A percentile compares a stretch with the other conserved stretches of the same genome.
These are phyloP conservation scores for Fomitopsis pulvina DNA, from an alignment of 768 basidiomycete genomes.

Conservation along the genomic window DNA sequence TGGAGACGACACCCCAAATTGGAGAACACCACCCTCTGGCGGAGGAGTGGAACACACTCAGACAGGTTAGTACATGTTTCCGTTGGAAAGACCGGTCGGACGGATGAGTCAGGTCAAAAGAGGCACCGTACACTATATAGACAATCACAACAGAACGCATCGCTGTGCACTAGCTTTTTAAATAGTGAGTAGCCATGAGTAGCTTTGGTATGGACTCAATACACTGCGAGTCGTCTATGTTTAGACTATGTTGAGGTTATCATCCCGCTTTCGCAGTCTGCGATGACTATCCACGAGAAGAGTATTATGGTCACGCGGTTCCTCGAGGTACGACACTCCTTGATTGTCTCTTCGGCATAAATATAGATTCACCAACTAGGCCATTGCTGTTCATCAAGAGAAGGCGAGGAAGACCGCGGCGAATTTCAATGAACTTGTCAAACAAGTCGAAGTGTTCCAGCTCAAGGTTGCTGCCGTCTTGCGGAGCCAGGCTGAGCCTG, in stretches of 20 bases:
- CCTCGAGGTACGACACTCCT: conserved; percentile 14
- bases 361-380: conserved; percentile 5
- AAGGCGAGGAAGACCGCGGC: conserved; percentile 14
- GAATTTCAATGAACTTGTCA: conserved; percentile 18
- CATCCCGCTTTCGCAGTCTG: conserved; percentile 18
- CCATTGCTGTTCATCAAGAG: conserved; percentile 21
- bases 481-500: conserved; percentile 19
- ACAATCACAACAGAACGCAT: conserved; percentile 8
- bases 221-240: neutral
- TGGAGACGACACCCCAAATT: conserved; percentile 21
- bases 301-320: conserved; percentile 23
- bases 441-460: conserved; percentile 22
- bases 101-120: neutral
- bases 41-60: conserved; percentile 20
- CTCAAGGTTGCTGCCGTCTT: conserved; percentile 21
- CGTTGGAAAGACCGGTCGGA: neutral
- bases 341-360: neutral
- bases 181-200: conserved; percentile 16
- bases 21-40: conserved; percentile 16
- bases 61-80: conserved; percentile 13
- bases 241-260: conserved; percentile 21
- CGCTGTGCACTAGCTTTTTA: conserved; percentile 21
- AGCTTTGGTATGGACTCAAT: neutral
- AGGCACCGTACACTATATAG: neutral
- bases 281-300: conserved; percentile 17